phyloP scores from a whole-genome alignment of 306 rosid species.

The Alnus glutinosa region DNA sequence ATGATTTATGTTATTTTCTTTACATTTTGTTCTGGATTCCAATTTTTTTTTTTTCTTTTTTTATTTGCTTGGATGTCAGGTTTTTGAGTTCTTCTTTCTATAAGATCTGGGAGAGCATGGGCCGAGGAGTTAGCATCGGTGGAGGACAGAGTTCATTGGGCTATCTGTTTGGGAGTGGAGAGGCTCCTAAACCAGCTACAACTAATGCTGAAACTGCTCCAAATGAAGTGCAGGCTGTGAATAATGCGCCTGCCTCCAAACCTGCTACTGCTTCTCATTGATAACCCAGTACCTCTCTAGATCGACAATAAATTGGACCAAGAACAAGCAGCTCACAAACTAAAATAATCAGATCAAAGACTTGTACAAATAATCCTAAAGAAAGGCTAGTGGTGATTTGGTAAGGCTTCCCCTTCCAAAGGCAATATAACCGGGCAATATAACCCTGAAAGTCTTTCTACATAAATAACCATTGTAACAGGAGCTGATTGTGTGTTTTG shows the following conservation, averaged over 20 bases:
- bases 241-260: conserved; percentile 55
- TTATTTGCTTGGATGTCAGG: conserved; percentile 34
- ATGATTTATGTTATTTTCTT: conserved; percentile 7
- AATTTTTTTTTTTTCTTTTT: not conserved
- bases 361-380: no score
- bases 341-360: no score
- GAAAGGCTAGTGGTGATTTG: no score
- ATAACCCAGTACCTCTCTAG: no score
- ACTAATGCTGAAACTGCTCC: conserved; percentile 49
- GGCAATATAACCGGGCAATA: no score
- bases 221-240: conserved; percentile 43
- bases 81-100: conserved; percentile 25
- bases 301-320: no score
- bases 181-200: conserved; percentile 67
- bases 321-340: no score
- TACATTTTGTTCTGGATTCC: not conserved
- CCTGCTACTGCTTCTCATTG: conserved; percentile 50
- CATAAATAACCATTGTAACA: no score
- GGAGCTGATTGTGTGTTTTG: no score
- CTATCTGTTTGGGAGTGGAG: conserved; percentile 96
- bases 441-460: no score
- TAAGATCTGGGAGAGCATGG: conserved; percentile 60
- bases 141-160: conserved; percentile 99
- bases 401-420: no score
- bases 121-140: conserved; percentile 98